phyloP scores from a whole-genome alignment of 192 early-diverging fungal species.

The Coemansia sp. region DNA sequence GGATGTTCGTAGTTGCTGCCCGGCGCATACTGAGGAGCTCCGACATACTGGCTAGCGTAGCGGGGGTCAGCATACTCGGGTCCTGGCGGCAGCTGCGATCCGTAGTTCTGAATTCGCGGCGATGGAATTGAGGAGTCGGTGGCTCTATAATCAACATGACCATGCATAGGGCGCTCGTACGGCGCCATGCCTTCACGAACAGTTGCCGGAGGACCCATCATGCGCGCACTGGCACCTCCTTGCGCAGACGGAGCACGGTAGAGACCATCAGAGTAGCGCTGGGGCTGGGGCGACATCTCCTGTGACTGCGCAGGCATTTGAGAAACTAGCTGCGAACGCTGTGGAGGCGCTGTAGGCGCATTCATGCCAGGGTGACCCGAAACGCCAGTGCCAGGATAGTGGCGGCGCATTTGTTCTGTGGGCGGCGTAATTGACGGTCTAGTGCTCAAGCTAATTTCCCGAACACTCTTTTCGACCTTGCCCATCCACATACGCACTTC shows the following conservation, averaged over 20 bases:
- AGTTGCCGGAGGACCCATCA: neutral
- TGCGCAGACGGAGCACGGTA: neutral
- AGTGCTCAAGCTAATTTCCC: neutral
- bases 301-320: neutral
- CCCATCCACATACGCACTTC: slow-evolving; percentile 46
- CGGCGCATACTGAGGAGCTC: neutral
- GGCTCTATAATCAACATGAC: slow-evolving; percentile 2
- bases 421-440: neutral
- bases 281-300: neutral
- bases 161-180: neutral
- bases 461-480: slow-evolving; percentile 32
- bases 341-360: neutral
- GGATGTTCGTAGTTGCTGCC: neutral
- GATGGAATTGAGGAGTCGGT: neutral
- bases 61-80: slow-evolving; percentile 2
- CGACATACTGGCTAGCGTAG: slow-evolving; percentile 2
- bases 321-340: neutral
- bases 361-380: neutral
- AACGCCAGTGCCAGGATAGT: neutral
- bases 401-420: neutral
- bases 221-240: neutral
- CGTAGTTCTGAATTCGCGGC: neutral
- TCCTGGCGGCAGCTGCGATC: slow-evolving; percentile 4
- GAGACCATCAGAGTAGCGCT: slow-evolving; percentile 1
- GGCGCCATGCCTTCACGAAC: slow-evolving; percentile 2